Percentiles rank a stretch among this genome's conserved stretches.
These are phyloP conservation scores for Macrotyloma uniflorum DNA, from an alignment of 306 rosid species.

Conservation along the genomic window DNA sequence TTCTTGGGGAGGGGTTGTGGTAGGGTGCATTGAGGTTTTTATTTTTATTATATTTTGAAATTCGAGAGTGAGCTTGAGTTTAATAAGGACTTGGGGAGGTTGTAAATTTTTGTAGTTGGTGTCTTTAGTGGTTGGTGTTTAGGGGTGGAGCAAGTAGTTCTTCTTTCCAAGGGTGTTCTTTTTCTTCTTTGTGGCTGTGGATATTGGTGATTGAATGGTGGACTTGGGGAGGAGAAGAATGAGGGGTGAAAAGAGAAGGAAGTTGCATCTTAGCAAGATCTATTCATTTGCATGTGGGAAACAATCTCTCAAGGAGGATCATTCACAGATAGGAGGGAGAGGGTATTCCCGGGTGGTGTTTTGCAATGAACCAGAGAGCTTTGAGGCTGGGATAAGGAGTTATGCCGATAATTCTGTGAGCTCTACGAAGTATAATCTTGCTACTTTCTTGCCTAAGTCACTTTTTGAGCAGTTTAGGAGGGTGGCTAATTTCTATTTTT, in stretches of 20 bases:
- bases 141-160: not conserved
- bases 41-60: not conserved
- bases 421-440: constrained; percentile 76
- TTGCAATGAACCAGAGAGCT: constrained; percentile 68
- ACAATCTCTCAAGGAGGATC: constrained; percentile 61
- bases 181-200: not conserved
- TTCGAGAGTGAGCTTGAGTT: constrained; percentile 4
- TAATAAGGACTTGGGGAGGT: constrained; percentile 1
- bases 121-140: constrained; percentile 11
- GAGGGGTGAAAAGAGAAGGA: constrained; percentile 59
- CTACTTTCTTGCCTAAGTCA: constrained; percentile 88
- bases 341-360: constrained; percentile 83
- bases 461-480: constrained; percentile 98
- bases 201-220: not conserved
- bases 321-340: constrained; percentile 73
- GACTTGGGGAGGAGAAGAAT: constrained; percentile 38
- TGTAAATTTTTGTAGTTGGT: not conserved
- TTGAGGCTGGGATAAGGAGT: constrained; percentile 57
- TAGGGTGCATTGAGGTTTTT: constrained; percentile 22
- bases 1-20: constrained; percentile 4
- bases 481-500: constrained; percentile 88
- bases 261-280: constrained; percentile 81
- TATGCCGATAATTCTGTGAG: constrained; percentile 73
- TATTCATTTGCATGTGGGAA: constrained; percentile 77
- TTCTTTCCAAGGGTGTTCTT: constrained; percentile 1